Evolutionary conservation across 495 filamentous ascomycete species (phyloP).

Genomic region (Xylaria venustula): DNA sequence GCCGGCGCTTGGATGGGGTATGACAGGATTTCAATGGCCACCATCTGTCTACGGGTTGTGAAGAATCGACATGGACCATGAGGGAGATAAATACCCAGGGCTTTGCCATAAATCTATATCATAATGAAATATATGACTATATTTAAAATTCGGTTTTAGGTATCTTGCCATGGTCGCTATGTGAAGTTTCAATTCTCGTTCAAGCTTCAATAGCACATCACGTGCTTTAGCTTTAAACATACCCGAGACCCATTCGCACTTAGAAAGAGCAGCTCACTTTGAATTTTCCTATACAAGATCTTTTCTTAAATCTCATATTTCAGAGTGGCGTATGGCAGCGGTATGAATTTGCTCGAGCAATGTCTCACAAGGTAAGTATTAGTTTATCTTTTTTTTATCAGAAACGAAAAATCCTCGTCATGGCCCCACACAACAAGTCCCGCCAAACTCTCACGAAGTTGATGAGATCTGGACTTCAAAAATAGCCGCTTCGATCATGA

Average conservation of each 20-base stretch:
- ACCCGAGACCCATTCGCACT: background rate
- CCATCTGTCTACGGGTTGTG: slow-evolving; percentile 4
- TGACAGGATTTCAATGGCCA: slow-evolving; percentile 7
- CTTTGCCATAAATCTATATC: slow-evolving; percentile 17
- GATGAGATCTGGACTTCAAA: background rate
- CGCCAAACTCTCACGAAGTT: background rate
- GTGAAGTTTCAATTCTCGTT: background rate
- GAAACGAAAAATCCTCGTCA: slow-evolving; percentile 5
- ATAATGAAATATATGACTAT: slow-evolving; percentile 20
- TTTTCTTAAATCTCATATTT: background rate
- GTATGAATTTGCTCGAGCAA: slow-evolving; percentile 10
- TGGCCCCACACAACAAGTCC: slow-evolving; percentile 2
- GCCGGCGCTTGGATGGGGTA: slow-evolving; percentile 29
- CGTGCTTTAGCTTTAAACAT: slow-evolving; percentile 12
- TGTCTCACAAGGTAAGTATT: slow-evolving; percentile 31
- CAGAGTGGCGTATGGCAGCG: slow-evolving; percentile 16
- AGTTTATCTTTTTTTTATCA: background rate
- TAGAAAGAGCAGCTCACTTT: background rate
- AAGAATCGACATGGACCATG: slow-evolving; percentile 1
- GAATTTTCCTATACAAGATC: background rate
- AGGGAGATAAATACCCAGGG: slow-evolving; percentile 21
- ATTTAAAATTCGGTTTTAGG: background rate
- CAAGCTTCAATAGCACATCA: slow-evolving; percentile 14
- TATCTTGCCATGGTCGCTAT: background rate
- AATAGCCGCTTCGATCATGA: no score